Evolutionary conservation across 306 rosid genomes (phyloP), one percentile per base, ranked within the genome.

Genomic region (Fagus crenata): DNA sequence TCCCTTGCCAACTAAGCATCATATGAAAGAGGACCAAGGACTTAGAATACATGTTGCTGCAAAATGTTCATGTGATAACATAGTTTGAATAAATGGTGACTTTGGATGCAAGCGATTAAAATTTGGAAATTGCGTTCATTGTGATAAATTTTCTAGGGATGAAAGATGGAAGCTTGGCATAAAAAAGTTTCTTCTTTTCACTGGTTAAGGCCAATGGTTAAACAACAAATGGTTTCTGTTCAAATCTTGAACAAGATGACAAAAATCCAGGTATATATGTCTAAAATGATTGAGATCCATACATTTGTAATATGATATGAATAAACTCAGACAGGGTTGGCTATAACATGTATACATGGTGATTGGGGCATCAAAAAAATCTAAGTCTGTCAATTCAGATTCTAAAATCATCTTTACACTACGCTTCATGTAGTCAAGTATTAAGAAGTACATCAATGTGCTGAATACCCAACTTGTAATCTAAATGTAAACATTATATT

Each of bases 391-490:
- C 36, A 58, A 11, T 63, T 63, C 18, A 63, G 43, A 35, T 63
- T 63, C 9, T 35, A 63, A 63, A 13, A 5, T 63, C 43, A 63
- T 63, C 69, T 63, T 6, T 63, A 15, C 13, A 35, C 41, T 1
- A 6, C 12, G 68, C 71, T 65, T 6, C 3, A 36, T 73, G 67
- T 8, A 53, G 13, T 36, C n/a, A 8, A n/a, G 18, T 17, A 36
- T 54, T 14, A 12, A 49, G 28, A 35, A 64, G 55, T 76, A 14
- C 40, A 53, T 49, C 17, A n/a, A 43, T 78, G 42, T 35, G 42
- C 12, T 42, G 63, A 67, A 74, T 33, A 18, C 42, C 70, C 71
- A 36, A 67, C 11, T 53, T 61, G 46, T 69, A 40, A 31, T 67
- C 33, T 74, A 55, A 61, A 5, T 77, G 73, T 42, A 60, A 31